Percentiles rank a stretch among this genome's conserved stretches.
phyloP scores from a whole-genome alignment of 805 yeast species.

The Candida corydali region DNA sequence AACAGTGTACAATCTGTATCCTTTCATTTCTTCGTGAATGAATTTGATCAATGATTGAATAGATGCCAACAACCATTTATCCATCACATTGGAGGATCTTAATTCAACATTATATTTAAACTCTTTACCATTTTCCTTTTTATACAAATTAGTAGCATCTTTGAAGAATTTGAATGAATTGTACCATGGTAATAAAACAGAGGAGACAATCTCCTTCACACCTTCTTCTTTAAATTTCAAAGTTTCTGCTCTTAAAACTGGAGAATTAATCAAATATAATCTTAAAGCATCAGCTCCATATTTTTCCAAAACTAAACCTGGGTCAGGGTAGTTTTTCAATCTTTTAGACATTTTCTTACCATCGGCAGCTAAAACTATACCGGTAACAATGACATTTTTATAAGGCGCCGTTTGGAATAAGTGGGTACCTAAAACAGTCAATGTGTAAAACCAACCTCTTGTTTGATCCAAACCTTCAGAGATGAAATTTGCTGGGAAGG shows the following conservation, averaged over 20 bases:
- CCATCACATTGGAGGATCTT: slow-evolving; percentile 86
- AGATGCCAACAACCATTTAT: slow-evolving; percentile 95
- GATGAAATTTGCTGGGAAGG: slow-evolving; percentile 96
- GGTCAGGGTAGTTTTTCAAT: slow-evolving; percentile 97
- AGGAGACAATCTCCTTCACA: slow-evolving; percentile 94
- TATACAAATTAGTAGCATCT: slow-evolving; percentile 82
- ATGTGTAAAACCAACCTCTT: slow-evolving; percentile 99
- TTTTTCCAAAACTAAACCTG: slow-evolving; percentile 69
- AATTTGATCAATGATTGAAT: slow-evolving; percentile 83
- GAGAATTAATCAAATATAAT: slow-evolving; percentile 93
- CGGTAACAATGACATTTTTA: slow-evolving; percentile 91
- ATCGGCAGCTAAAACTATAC: slow-evolving; percentile 95
- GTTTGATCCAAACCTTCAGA: slow-evolving; percentile 99
- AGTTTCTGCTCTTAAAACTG: slow-evolving; percentile 94
- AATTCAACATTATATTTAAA: slow-evolving; percentile 68
- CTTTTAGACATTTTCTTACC: slow-evolving; percentile 99
- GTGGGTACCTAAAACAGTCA: slow-evolving; percentile 93
- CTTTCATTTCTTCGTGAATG: slow-evolving; percentile 86
- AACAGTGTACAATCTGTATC: slow-evolving; percentile 89
- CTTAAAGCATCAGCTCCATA: slow-evolving; percentile 99
- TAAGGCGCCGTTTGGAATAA: slow-evolving; percentile 90
- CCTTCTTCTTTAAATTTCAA: slow-evolving; percentile 98
- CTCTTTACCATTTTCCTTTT: slow-evolving; percentile 67
- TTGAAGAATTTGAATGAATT: slow-evolving; percentile 95
- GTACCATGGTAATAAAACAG: slow-evolving; percentile 98